Conservation (phyloP, 768 basidiomycete species). For the Cytidiella melzeri region DNA sequence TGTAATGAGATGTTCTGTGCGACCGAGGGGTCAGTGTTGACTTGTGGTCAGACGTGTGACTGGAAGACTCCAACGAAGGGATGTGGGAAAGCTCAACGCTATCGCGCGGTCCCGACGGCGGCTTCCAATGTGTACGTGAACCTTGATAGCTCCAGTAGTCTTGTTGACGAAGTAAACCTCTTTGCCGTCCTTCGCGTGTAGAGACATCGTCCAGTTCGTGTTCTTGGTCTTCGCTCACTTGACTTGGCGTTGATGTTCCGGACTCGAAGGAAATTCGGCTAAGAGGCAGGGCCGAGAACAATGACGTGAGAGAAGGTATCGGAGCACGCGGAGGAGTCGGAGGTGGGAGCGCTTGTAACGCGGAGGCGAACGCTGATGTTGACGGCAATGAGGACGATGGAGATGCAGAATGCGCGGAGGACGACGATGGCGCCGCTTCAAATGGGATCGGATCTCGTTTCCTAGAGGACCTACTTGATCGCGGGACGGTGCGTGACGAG, state of each 20-base stretch:
- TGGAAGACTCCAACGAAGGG: neutral
- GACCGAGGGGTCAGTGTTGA: too few relatives aligned
- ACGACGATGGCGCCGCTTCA: conserved; percentile 1
- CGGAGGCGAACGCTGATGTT: conserved; percentile 2
- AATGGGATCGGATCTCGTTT: conserved; percentile 9
- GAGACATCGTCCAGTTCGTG: conserved; percentile 24
- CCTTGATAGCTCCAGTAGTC: neutral
- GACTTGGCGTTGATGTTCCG: conserved; percentile 17
- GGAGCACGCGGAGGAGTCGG: conserved; percentile 5
- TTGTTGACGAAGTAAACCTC: neutral
- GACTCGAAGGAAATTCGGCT: conserved; percentile 23
- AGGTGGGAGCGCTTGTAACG: conserved; percentile 2
- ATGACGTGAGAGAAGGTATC: conserved; percentile 9
- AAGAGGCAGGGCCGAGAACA: conserved; percentile 14
- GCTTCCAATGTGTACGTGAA: neutral
- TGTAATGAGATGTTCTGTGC: too few relatives aligned
- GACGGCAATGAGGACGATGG: conserved; percentile 2
- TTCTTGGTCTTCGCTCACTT: conserved; percentile 24
- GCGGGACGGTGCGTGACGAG: conserved; percentile 2
- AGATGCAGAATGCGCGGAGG: conserved; percentile 2
- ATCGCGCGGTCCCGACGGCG: neutral
- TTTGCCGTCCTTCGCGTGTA: neutral
- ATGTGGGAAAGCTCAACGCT: neutral
- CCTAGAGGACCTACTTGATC: neutral
- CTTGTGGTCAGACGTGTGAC: too few relatives aligned